These are phyloP conservation scores for Cutaneotrichosporon dermatis DNA, from an alignment of 1,284 basidiomycete genomes.

Conservation along the genomic window DNA sequence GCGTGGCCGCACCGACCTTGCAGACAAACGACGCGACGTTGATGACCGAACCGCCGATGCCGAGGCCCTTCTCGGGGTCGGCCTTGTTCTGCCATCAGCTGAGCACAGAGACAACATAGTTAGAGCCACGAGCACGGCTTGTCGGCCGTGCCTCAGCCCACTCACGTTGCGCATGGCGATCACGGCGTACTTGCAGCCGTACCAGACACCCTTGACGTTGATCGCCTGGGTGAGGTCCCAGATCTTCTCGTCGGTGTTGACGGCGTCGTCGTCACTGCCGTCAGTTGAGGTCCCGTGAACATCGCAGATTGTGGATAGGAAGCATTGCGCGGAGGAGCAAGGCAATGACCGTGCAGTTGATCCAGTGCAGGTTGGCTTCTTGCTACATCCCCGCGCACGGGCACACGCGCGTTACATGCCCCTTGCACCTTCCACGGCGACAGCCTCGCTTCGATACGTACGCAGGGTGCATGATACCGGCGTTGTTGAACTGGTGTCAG, in stretches of 20 bases:
- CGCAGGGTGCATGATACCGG: conserved; percentile 88
- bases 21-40: conserved; percentile 95
- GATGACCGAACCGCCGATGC: conserved; percentile 86
- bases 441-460: conserved; percentile 6
- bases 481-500: conserved; percentile 69
- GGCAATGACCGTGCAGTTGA: too few species aligned
- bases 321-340: too few species aligned
- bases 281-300: neutral
- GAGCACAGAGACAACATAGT: too few species aligned
- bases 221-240: conserved; percentile 92
- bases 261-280: conserved; percentile 73
- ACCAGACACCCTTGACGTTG: conserved; percentile 98
- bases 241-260: conserved; percentile 91
- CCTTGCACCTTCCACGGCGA: neutral
- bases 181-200: conserved; percentile 95
- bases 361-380: too few species aligned
- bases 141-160: neutral
- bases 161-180: conserved; percentile 73
- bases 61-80: conserved; percentile 73
- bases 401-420: neutral
- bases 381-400: too few species aligned
- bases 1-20: conserved; percentile 86
- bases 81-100: conserved; percentile 59
- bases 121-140: too few species aligned
- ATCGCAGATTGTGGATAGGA: too few species aligned